Evolutionary conservation across 2,329 filamentous ascomycete species (phyloP), one percentile per base, ranked within the genome.

Genomic region (Capronia coronata): DNA sequence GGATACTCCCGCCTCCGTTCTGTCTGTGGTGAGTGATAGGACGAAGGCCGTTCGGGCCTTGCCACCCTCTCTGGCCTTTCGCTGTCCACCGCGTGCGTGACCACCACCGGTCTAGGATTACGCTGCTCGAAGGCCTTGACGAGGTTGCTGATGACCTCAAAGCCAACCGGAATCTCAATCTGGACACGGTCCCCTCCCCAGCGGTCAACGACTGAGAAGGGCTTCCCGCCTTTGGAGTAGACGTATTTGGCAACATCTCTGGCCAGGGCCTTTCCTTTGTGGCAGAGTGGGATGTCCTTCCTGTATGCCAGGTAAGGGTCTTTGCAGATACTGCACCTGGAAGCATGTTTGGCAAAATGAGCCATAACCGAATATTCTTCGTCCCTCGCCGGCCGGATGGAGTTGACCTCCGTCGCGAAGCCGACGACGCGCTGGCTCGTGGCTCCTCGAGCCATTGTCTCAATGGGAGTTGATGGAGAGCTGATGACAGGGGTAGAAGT

Each of bases 81-180:
- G 2, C 37, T 18, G 34, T 42, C 38, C n/a, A 19, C 4, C 14
- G 19, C 14, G 4, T 18, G 14, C 4, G n/a, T 37, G 14, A 37
- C 34, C 19, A 23, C 22, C 3, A 41, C 38, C 4, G 38, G 38
- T 14, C 14, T 56, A 9, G 59, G 43, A 11, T 42, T 51, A 4
- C 71, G 71, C 10, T 65, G 62, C 46, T 72, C 70, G 19, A 73
- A 60, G 2, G 71, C 71, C 6, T 65, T 64, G 8, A 74, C 62
- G 13, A 75, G 62, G 14, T 60, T 62, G 13, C 63, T 63, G 37
- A 69, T 64, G 5, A 64, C 63, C 5, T 55, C 54, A 51, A 61
- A 68, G 34, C 64, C 61, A 6, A 60, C 56, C 5, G 72, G 71
- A 23, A 75, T 67, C 54, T 69, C 67, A 50, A 75, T 63, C 18